phyloP scores from a whole-genome alignment of 2,329 filamentous ascomycete species.

The Fusarium clavum region DNA sequence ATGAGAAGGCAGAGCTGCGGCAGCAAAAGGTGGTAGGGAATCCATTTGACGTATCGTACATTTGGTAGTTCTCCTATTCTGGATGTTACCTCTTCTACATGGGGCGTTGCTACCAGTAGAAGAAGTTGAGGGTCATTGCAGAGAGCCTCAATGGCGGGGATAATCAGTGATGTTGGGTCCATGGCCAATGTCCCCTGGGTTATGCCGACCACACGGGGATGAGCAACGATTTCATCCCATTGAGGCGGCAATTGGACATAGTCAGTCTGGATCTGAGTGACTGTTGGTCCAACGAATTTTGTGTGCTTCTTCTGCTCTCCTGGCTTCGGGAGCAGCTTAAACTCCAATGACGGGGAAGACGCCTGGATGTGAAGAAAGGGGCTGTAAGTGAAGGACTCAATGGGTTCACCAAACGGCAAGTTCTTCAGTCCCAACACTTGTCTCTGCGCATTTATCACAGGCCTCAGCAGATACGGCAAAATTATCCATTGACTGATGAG shows the following conservation, averaged over 20 bases:
- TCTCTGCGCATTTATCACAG: conserved; percentile 49
- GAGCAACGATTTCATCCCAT: conserved; percentile 48
- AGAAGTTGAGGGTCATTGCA: conserved; percentile 44
- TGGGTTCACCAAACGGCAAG: conserved; percentile 47
- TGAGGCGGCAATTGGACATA: conserved; percentile 46
- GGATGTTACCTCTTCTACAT: conserved; percentile 43
- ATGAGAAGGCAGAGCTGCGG: conserved; percentile 51
- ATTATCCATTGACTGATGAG: conserved; percentile 45
- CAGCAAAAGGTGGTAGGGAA: conserved; percentile 53
- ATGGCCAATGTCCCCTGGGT: conserved; percentile 55
- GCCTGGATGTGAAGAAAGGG: conserved; percentile 55
- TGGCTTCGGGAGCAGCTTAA: conserved; percentile 44
- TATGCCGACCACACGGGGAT: conserved; percentile 50
- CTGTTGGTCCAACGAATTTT: conserved; percentile 52
- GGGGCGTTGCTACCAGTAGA: conserved; percentile 51
- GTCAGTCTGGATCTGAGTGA: conserved; percentile 36
- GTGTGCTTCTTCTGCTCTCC: conserved; percentile 35
- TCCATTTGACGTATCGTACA: conserved; percentile 50
- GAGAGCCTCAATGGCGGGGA: conserved; percentile 53
- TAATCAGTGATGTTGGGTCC: conserved; percentile 52
- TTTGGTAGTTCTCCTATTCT: conserved; percentile 42
- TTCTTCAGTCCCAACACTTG: conserved; percentile 43
- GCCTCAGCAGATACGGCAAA: conserved; percentile 45
- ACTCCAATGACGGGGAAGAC: conserved; percentile 51
- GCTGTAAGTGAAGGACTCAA: conserved; percentile 52